Conservation (phyloP, 345 rosid genomes). For the Euphorbia lathyris region DNA sequence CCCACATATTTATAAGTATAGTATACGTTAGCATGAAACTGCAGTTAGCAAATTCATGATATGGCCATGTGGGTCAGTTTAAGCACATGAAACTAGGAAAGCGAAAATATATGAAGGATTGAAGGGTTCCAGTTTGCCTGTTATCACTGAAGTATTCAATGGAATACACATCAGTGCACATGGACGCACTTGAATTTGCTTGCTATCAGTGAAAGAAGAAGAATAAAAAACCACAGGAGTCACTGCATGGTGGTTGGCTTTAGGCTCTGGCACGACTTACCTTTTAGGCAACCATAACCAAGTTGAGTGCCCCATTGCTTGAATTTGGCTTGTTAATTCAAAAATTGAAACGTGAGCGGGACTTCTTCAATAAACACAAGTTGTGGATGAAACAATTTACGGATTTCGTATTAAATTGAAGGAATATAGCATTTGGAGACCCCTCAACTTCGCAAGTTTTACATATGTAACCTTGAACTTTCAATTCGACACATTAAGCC, state of each 20-base stretch:
- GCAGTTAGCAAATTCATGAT: background rate
- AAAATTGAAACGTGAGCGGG: background rate
- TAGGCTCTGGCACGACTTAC: background rate
- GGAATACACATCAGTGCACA: background rate
- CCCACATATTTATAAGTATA: background rate
- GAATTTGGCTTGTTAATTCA: too few relatives aligned
- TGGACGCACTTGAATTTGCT: background rate
- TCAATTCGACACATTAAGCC: too few relatives aligned
- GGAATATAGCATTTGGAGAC: too few relatives aligned
- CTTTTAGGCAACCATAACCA: background rate
- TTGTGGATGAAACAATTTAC: background rate
- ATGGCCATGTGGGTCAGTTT: background rate
- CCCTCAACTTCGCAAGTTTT: too few relatives aligned
- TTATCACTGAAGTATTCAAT: background rate
- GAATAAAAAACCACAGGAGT: too few relatives aligned
- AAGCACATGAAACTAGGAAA: background rate
- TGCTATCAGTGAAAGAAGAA: background rate
- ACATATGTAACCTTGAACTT: too few relatives aligned
- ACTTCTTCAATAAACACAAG: background rate
- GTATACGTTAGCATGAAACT: background rate
- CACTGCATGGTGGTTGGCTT: background rate
- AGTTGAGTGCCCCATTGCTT: background rate
- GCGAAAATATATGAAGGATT: background rate
- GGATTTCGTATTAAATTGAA: background rate
- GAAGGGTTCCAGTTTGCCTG: background rate